Evolutionary conservation across 176 grass and related monocot genomes (phyloP).

Genomic region (Typha latifolia): DNA sequence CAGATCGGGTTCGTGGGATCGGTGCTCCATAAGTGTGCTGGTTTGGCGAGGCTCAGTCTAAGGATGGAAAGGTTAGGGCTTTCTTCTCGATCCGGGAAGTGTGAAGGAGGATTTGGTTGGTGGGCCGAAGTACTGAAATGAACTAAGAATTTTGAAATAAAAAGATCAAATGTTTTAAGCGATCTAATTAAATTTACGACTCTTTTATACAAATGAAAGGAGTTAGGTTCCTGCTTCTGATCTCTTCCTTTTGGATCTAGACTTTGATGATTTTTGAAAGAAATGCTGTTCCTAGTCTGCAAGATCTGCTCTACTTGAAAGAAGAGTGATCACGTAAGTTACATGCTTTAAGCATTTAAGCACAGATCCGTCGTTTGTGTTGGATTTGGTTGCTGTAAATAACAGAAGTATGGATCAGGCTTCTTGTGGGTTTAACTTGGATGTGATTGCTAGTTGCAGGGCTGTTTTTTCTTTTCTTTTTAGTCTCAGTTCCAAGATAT

Average conservation of each 20-base stretch:
- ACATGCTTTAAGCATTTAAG: no score
- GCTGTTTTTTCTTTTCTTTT: not conserved
- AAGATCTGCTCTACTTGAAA: not conserved
- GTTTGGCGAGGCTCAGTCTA: conserved; percentile 44
- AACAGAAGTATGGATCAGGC: not conserved
- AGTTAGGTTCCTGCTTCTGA: not conserved
- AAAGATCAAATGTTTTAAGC: not conserved
- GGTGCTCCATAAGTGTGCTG: conserved; percentile 43
- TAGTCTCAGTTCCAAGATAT: not conserved
- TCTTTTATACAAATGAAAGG: not conserved
- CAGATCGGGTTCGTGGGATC: conserved; percentile 41
- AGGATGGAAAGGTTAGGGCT: conserved; percentile 65
- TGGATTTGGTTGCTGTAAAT: no score
- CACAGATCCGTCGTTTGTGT: no score
- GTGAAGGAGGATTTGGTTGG: not conserved
- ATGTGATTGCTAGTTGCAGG: not conserved
- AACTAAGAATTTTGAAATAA: not conserved
- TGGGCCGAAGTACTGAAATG: not conserved
- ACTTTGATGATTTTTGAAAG: not conserved
- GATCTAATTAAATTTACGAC: not conserved
- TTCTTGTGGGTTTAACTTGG: not conserved
- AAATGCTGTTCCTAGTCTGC: not conserved
- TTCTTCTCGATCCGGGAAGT: conserved; percentile 1
- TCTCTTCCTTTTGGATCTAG: not conserved
- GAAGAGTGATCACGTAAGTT: not conserved